Evolutionary conservation across 2,329 filamentous ascomycete genomes (phyloP).

Genomic region (Fusarium citri): DNA sequence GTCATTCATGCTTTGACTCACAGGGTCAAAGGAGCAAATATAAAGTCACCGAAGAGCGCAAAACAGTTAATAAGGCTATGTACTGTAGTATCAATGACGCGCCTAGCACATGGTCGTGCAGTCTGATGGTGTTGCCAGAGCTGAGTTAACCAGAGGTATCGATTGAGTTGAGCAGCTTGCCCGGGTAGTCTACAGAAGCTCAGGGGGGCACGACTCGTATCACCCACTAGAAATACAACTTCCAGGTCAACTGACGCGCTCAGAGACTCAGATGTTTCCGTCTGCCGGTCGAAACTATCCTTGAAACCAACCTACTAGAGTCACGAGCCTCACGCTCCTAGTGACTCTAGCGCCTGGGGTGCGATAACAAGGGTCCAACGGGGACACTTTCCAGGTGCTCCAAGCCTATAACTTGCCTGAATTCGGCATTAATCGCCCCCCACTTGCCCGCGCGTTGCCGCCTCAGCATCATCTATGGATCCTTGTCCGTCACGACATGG

Average conservation of each 20-base stretch:
- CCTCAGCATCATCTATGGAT: constrained; percentile 46
- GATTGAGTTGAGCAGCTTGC: constrained; percentile 26
- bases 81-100: constrained; percentile 33
- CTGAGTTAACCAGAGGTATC: constrained; percentile 24
- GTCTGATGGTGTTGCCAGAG: constrained; percentile 26
- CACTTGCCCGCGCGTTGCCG: constrained; percentile 37
- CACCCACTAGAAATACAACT: constrained; percentile 34
- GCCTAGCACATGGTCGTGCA: constrained; percentile 21
- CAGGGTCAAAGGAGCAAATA: constrained; percentile 1
- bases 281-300: constrained; percentile 28
- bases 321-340: constrained; percentile 39
- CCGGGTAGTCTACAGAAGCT: background rate
- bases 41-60: background rate
- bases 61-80: background rate
- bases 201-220: constrained; percentile 26
- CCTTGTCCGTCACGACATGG: constrained; percentile 34
- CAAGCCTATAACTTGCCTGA: constrained; percentile 16
- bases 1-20: constrained; percentile 12
- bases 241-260: constrained; percentile 43
- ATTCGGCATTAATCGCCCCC: constrained; percentile 15
- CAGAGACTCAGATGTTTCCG: constrained; percentile 23
- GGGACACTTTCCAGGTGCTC: constrained; percentile 18
- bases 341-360: constrained; percentile 32
- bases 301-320: constrained; percentile 25
- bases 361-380: constrained; percentile 22